Percentiles rank a stretch among this genome's conserved stretches.
These are phyloP conservation scores for Scutellaria galericulata DNA, from an alignment of 257 asterid species.

Conservation along the genomic window DNA sequence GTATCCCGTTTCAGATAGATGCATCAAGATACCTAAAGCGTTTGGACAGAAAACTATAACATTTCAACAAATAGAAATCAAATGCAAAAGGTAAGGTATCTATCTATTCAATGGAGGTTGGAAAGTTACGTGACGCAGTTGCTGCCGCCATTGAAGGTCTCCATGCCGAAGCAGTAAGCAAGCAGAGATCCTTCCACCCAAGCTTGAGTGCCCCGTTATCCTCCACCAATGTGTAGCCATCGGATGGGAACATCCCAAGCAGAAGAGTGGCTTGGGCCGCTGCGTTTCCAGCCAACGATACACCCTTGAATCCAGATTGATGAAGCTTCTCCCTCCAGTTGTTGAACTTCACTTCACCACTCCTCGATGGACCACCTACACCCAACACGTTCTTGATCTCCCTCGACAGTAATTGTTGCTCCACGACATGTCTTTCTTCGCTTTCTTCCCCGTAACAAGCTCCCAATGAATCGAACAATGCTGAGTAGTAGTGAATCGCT, in stretches of 20 bases:
- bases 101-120: slow-evolving; percentile 24
- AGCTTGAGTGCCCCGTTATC: slow-evolving; percentile 92
- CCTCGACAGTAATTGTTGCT: slow-evolving; percentile 84
- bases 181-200: slow-evolving; percentile 98
- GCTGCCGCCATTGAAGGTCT: slow-evolving; percentile 49
- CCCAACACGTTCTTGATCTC: slow-evolving; percentile 87
- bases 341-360: slow-evolving; percentile 73
- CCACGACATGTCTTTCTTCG: slow-evolving; percentile 91
- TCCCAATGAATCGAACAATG: slow-evolving; percentile 89
- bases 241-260: slow-evolving; percentile 94
- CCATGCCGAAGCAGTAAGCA: slow-evolving; percentile 99
- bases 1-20: slow-evolving; percentile 11
- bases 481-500: slow-evolving; percentile 96
- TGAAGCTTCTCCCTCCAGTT: slow-evolving; percentile 94
- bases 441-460: slow-evolving; percentile 98
- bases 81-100: background rate
- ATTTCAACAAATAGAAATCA: slow-evolving; percentile 15
- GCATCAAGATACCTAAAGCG: background rate
- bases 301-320: slow-evolving; percentile 83
- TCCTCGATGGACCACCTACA: slow-evolving; percentile 80
- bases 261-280: slow-evolving; percentile 93
- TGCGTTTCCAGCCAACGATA: slow-evolving; percentile 88
- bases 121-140: slow-evolving; percentile 29
- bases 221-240: slow-evolving; percentile 92
- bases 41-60: background rate